Evolutionary conservation across 257 asterid genomes (phyloP).

Genomic region (Solanum arcanum): DNA sequence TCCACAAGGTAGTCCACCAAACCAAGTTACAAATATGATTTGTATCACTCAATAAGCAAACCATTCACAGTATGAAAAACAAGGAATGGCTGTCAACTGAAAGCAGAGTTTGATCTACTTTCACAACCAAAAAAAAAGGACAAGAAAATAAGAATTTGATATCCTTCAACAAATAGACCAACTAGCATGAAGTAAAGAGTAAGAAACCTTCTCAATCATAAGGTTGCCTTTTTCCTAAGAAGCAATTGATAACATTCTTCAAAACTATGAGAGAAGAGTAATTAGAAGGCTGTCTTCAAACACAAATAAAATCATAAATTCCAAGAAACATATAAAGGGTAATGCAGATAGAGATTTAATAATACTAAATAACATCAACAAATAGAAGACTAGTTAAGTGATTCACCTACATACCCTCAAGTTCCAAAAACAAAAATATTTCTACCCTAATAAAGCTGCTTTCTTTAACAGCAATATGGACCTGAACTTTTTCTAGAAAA

Average conservation of each 20-base stretch:
- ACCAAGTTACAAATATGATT: not conserved
- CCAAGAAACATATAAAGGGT: not conserved
- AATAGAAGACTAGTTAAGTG: not conserved
- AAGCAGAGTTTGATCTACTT: not conserved
- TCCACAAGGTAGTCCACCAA: not conserved
- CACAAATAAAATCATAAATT: not conserved
- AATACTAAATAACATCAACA: not conserved
- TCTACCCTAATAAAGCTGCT: not conserved
- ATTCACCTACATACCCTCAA: not conserved
- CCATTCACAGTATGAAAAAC: not conserved
- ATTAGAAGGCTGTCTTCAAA: not conserved
- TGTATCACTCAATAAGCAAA: not conserved
- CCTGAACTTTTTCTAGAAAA: not conserved
- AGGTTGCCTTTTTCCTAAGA: not conserved
- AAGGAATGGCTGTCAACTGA: not conserved
- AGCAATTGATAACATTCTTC: not conserved
- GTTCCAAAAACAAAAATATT: not conserved
- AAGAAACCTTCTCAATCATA: not conserved
- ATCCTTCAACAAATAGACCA: not conserved
- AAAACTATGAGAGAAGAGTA: not conserved
- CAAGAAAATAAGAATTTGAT: not conserved
- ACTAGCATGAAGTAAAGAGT: not conserved
- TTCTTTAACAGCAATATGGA: not conserved
- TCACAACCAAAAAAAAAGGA: not conserved
- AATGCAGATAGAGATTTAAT: not conserved